Base-by-base conservation (phyloP, 2,329 filamentous ascomycete genomes). In the Diaporthe humulicola region DNA sequence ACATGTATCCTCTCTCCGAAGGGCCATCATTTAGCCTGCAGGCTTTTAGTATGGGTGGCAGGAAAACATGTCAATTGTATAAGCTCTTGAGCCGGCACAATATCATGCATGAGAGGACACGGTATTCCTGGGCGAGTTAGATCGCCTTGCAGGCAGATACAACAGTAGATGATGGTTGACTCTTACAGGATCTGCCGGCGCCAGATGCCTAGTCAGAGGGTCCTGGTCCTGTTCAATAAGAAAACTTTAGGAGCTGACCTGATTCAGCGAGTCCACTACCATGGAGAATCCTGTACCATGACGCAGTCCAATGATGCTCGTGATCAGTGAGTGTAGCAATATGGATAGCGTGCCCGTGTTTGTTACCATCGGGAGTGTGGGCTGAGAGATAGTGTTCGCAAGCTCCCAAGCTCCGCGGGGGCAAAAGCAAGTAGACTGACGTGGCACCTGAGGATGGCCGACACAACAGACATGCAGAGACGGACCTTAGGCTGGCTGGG, bases 361-460 rank as follows among this genome's bases (percentile, higher is more conserved):
- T 61, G 45, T 56, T 42, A n/a, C 57, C 42, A 28, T 22, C 19
- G 17, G n/a, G 36, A 45, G 15, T 19, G 60, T 56, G 60, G 54
- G 45, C 45, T 45, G 61, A 36, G 42, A 54, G 70, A 73, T 66
- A 50, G 48, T 69, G 61, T 58, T 56, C 60, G 57, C 45, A 48
- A 25, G 70, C 66, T 38, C 38, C 54, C 45, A 48, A 25, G 70
- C 66, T 38, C 38, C 54, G 22, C 52, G 30, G 74, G 70, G 45
- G 50, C 25, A 73, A 64, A 64, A 73, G 56, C 74, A 75, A 73
- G 74, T 67, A 58, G 4, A 58, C 57, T 70, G 74, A 69, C 61
- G 74, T 75, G 74, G 64, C 74, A 42, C 33, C n/a, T 36, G 56
- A 61, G 36, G 40, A 71, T 45, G 58, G 42, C 42, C 66, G 33